Base-by-base conservation (phyloP, 805 yeast genomes). In the Blastobotrys parvus region DNA sequence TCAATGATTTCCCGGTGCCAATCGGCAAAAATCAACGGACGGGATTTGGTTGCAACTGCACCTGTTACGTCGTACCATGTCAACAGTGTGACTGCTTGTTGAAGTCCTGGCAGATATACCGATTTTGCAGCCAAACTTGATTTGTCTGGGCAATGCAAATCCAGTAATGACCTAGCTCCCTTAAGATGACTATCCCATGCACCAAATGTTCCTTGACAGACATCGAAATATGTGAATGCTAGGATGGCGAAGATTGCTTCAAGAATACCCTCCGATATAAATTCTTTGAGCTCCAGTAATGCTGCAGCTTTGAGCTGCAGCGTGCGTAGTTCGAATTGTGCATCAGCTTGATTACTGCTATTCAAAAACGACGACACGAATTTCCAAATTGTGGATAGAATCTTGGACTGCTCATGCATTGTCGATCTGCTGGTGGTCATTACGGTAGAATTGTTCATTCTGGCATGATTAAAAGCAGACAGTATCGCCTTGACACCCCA, bases 401-500 rank as follows among this genome's bases (percentile, higher is more conserved):
- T 43, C 25, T 46, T 42, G 6, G 49, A 40, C 21, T 41, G 43
- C 22, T 41, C 45, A 4, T 39, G 27, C 16, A 18, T 10, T 13
- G 39, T 18, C 4, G 30, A 5, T 3, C 16, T 19, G 29, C 29
- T 25, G 29, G 10, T 7, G 29, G 10, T 25, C 29, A 25, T 25
- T 11, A 25, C 7, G 10, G 29, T 11, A 4, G 39, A 13, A 7
- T 32, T 20, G 4, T 32, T 17, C 30, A 34, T 25, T 13, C 35
- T 15, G 16, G 49, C 49, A 39, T 48, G 51, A 16, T 42, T 38
- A 33, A 39, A 46, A 16, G 51, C 51, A 5, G 49, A 40, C 16
- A 46, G 38, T 8, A 48, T 46, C 10, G 52, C 52, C 39, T 46
- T 48, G 38, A 48, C 39, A 3, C 52, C 52, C 52, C 52, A 48